Evolutionary conservation across 805 yeast genomes (phyloP).

Genomic region (Millerago galiae): DNA sequence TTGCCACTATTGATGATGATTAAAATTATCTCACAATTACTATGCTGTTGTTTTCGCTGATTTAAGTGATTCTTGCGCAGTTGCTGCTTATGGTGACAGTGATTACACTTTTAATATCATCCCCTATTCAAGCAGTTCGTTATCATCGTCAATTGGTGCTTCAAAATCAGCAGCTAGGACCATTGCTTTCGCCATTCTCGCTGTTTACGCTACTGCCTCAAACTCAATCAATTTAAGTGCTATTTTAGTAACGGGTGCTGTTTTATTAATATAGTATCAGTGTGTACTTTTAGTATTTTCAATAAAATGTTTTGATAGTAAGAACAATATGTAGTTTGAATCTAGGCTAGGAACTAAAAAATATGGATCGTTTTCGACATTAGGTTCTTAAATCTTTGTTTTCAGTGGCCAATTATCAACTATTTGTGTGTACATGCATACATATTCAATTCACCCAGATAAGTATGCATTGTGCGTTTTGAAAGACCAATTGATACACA

Average conservation of each 20-base stretch:
- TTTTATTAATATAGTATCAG: conserved; percentile 23
- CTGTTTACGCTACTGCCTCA: conserved; percentile 22
- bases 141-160: conserved; percentile 7
- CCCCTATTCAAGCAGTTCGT: conserved; percentile 10
- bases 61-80: conserved; percentile 6
- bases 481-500: too few species aligned
- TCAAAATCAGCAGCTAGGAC: conserved; percentile 6
- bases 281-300: too few species aligned
- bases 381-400: too few species aligned
- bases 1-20: conserved; percentile 28
- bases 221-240: conserved; percentile 18
- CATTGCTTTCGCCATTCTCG: conserved; percentile 7
- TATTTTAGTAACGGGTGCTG: conserved; percentile 27
- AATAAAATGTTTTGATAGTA: too few species aligned
- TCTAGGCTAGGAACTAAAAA: too few species aligned
- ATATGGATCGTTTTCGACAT: too few species aligned
- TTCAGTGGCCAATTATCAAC: too few species aligned
- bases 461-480: too few species aligned
- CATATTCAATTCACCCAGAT: too few species aligned
- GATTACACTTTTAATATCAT: conserved; percentile 23
- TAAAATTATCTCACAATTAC: conserved; percentile 24
- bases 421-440: too few species aligned
- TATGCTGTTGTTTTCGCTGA: conserved; percentile 19
- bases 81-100: conserved; percentile 14
- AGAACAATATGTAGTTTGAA: too few species aligned